Conservation (phyloP, 768 basidiomycete species). For the Lanmaoa pseudosensibilis region DNA sequence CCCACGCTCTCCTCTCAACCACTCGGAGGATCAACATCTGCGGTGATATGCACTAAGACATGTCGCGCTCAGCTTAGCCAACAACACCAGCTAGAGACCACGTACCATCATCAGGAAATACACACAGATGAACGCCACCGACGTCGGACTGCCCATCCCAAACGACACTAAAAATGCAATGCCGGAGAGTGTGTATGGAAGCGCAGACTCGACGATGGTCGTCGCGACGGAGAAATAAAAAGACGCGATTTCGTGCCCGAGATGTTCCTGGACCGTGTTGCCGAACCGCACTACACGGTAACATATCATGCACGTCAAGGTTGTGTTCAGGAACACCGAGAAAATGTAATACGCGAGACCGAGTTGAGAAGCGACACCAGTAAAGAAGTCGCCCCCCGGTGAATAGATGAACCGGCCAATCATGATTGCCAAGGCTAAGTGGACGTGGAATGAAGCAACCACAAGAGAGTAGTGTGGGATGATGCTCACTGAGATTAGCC, state of each 20-base stretch:
- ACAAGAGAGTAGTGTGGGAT: background rate
- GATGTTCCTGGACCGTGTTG: background rate
- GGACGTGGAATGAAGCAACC: background rate
- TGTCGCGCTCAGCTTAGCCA: background rate
- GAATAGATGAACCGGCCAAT: no score
- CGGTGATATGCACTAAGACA: slow-evolving; percentile 27
- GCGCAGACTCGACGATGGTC: slow-evolving; percentile 23
- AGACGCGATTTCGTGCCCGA: slow-evolving; percentile 20
- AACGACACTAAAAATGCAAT: slow-evolving; percentile 25
- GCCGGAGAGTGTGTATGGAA: slow-evolving; percentile 27
- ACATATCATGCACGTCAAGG: slow-evolving; percentile 25
- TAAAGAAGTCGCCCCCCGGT: slow-evolving; percentile 11
- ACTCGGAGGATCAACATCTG: slow-evolving; percentile 29
- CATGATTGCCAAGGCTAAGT: background rate
- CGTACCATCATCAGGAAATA: slow-evolving; percentile 25
- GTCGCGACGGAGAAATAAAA: slow-evolving; percentile 16
- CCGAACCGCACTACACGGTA: slow-evolving; percentile 17
- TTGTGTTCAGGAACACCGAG: slow-evolving; percentile 16
- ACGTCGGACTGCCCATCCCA: slow-evolving; percentile 13
- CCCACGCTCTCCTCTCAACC: slow-evolving; percentile 15
- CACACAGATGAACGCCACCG: slow-evolving; percentile 10
- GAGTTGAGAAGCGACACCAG: slow-evolving; percentile 7
- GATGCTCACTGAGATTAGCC: slow-evolving; percentile 19
- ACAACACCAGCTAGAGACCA: background rate
- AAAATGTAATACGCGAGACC: slow-evolving; percentile 18